Conservation (phyloP, 2,329 filamentous ascomycete genomes). For the Apiospora marii region DNA sequence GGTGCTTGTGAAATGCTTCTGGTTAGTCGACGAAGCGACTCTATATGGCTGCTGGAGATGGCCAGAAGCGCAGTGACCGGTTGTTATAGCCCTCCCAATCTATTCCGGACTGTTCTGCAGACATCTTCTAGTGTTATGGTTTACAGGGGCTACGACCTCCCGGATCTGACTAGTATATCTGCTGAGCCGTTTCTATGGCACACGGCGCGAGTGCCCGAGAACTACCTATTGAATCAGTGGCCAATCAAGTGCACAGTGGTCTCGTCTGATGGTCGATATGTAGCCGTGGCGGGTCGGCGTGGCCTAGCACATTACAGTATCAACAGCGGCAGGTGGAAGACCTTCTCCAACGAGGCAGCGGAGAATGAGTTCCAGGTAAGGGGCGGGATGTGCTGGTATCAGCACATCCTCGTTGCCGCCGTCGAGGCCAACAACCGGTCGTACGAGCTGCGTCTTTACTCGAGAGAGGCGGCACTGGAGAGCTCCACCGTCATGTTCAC, state of each 20-base stretch:
- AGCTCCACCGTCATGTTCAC: slow-evolving; percentile 76
- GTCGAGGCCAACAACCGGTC: slow-evolving; percentile 80
- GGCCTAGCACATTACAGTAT: slow-evolving; percentile 96
- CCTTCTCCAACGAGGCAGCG: slow-evolving; percentile 79
- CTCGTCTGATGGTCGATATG: slow-evolving; percentile 90
- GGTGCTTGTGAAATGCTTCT: slow-evolving; percentile 87
- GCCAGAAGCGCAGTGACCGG: slow-evolving; percentile 92
- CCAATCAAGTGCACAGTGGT: slow-evolving; percentile 88
- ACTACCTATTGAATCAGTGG: slow-evolving; percentile 92
- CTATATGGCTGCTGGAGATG: slow-evolving; percentile 89
- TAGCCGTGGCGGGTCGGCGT: slow-evolving; percentile 92
- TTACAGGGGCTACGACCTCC: slow-evolving; percentile 91
- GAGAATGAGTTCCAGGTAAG: slow-evolving; percentile 93
- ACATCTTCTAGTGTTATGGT: slow-evolving; percentile 89
- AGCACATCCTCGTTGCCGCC: slow-evolving; percentile 91
- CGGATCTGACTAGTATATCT: slow-evolving; percentile 89
- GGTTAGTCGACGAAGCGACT: slow-evolving; percentile 73
- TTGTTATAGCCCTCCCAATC: slow-evolving; percentile 90
- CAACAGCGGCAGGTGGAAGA: slow-evolving; percentile 94
- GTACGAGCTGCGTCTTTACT: slow-evolving; percentile 91
- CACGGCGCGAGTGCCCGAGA: slow-evolving; percentile 82
- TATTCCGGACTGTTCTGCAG: slow-evolving; percentile 87
- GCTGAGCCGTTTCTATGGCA: slow-evolving; percentile 96
- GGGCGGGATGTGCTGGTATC: slow-evolving; percentile 98
- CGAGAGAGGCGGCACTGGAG: slow-evolving; percentile 82